Percentiles rank a stretch among this genome's conserved stretches.
phyloP scores from a whole-genome alignment of 371 early-diverging fungal species.

The Mucor piriformis region DNA sequence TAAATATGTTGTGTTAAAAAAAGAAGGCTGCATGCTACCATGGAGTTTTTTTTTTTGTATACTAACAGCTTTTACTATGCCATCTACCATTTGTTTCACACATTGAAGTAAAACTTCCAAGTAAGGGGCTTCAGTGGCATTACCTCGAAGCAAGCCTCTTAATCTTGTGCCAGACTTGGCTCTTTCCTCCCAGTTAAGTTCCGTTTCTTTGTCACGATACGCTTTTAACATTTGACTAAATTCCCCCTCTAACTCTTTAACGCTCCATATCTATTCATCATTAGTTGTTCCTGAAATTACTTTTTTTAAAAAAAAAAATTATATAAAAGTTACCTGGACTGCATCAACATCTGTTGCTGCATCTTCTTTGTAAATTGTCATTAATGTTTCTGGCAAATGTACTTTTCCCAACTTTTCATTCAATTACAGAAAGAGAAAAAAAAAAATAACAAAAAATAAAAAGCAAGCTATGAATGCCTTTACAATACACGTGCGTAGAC shows the following conservation, averaged over 20 bases:
- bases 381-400: neutral
- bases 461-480: neutral
- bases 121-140: constrained; percentile 41
- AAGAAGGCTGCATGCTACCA: neutral
- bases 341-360: constrained; percentile 26
- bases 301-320: neutral
- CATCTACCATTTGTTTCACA: constrained; percentile 48
- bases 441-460: constrained; percentile 7
- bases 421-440: neutral
- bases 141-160: constrained; percentile 41
- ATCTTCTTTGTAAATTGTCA: constrained; percentile 29
- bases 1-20: constrained; percentile 6
- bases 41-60: neutral
- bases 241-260: constrained; percentile 33
- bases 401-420: neutral
- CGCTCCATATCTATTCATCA: constrained; percentile 23
- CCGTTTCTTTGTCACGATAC: constrained; percentile 38
- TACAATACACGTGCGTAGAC: too few species aligned
- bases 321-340: constrained; percentile 18
- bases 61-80: constrained; percentile 51
- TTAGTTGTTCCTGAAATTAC: constrained; percentile 5
- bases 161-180: constrained; percentile 28
- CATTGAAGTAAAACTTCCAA: constrained; percentile 33
- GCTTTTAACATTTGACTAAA: constrained; percentile 22
- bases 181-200: constrained; percentile 43